Percentiles rank a stretch among this genome's conserved stretches.
These are phyloP conservation scores for Exidia glandulosa DNA, from an alignment of 768 basidiomycete species.

Conservation along the genomic window DNA sequence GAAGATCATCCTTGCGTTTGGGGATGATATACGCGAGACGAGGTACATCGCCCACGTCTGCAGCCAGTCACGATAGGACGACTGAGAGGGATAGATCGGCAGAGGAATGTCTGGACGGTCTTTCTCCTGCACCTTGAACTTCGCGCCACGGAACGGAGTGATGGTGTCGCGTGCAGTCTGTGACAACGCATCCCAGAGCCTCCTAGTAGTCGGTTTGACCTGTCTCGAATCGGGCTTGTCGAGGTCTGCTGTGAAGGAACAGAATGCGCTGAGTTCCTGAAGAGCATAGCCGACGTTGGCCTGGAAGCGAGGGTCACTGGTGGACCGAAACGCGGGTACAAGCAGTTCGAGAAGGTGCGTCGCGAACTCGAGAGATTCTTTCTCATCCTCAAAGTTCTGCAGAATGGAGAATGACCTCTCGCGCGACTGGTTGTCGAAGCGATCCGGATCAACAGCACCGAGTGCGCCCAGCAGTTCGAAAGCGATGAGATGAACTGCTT, in stretches of 20 bases:
- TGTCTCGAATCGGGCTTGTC: slow-evolving; percentile 36
- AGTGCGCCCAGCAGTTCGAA: slow-evolving; percentile 87
- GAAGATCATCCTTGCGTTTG: slow-evolving; percentile 59
- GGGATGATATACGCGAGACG: slow-evolving; percentile 51
- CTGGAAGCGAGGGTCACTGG: slow-evolving; percentile 90
- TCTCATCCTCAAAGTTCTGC: slow-evolving; percentile 70
- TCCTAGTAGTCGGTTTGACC: slow-evolving; percentile 42
- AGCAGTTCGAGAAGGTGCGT: slow-evolving; percentile 81
- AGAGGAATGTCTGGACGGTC: slow-evolving; percentile 27
- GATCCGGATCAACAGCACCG: slow-evolving; percentile 91
- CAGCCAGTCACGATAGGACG: slow-evolving; percentile 94
- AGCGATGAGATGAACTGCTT: slow-evolving; percentile 55
- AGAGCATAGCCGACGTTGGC: slow-evolving; percentile 81
- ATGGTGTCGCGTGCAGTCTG: slow-evolving; percentile 79
- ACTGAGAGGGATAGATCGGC: slow-evolving; percentile 67
- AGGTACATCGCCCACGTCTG: slow-evolving; percentile 80
- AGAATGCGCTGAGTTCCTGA: slow-evolving; percentile 81
- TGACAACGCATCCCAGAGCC: slow-evolving; percentile 69
- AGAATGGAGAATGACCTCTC: slow-evolving; percentile 62
- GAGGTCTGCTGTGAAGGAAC: slow-evolving; percentile 72
- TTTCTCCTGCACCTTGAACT: slow-evolving; percentile 43
- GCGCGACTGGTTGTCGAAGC: slow-evolving; percentile 54
- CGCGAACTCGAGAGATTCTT: slow-evolving; percentile 68
- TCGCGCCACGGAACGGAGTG: slow-evolving; percentile 67
- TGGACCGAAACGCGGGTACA: slow-evolving; percentile 82